A percentile compares a stretch with the other conserved stretches of the same genome.
Conservation (phyloP, 495 filamentous ascomycete species). For the Hyphodiscus hymeniophilus region DNA sequence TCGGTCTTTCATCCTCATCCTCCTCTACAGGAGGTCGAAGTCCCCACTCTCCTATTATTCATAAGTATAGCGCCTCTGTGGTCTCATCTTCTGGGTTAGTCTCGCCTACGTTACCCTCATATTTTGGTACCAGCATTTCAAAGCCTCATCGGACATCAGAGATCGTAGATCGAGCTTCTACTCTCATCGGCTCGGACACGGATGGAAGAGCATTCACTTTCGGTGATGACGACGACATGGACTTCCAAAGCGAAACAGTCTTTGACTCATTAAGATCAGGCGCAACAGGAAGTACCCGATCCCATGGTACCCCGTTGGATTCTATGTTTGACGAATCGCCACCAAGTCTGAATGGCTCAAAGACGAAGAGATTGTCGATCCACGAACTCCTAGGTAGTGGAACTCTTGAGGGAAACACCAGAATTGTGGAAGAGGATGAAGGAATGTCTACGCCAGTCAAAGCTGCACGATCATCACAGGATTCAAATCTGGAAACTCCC, state of each 20-base stretch:
- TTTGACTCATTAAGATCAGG: slow-evolving; percentile 88
- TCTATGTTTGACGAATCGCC: slow-evolving; percentile 79
- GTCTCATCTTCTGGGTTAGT: slow-evolving; percentile 1
- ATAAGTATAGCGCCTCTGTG: slow-evolving; percentile 16
- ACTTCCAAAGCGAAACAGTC: slow-evolving; percentile 80
- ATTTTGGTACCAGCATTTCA: slow-evolving; percentile 7
- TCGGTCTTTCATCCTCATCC: slow-evolving; percentile 27
- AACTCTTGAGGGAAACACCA: slow-evolving; percentile 38
- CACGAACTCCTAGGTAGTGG: slow-evolving; percentile 22
- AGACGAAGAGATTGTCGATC: slow-evolving; percentile 18
- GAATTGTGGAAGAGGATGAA: slow-evolving; percentile 61
- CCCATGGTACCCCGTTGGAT: slow-evolving; percentile 59
- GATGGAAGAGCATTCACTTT: slow-evolving; percentile 67
- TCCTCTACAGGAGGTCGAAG: slow-evolving; percentile 25
- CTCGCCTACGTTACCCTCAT: slow-evolving; percentile 7
- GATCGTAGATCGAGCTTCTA: slow-evolving; percentile 62
- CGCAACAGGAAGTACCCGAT: slow-evolving; percentile 50
- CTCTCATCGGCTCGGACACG: slow-evolving; percentile 73
- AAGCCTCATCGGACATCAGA: slow-evolving; percentile 14
- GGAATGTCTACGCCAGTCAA: slow-evolving; percentile 49
- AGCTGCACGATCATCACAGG: slow-evolving; percentile 12
- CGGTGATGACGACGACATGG: slow-evolving; percentile 78
- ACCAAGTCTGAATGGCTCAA: slow-evolving; percentile 26
- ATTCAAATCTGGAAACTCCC: slow-evolving; percentile 16
- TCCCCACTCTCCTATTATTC: slow-evolving; percentile 22